Evolutionary conservation across 306 rosid genomes (phyloP).

Genomic region (Pachyrhizus erosus): DNA sequence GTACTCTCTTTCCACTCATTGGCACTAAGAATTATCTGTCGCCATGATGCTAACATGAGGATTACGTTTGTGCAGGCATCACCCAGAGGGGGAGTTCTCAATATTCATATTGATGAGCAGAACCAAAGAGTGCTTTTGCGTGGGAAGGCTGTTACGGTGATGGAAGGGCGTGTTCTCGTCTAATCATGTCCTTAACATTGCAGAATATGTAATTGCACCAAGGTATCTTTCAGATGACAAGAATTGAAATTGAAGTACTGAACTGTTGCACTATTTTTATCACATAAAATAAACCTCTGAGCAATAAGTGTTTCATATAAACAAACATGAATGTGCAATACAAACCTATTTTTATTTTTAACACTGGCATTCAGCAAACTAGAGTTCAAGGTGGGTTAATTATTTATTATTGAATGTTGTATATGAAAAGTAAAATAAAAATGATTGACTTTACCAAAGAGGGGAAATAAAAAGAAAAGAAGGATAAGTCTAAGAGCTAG

Average conservation of each 20-base stretch:
- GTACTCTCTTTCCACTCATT: not conserved
- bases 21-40: not conserved
- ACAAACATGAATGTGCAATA: not conserved
- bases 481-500: slow-evolving; percentile 46
- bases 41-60: not conserved
- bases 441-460: not conserved
- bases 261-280: not conserved
- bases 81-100: not conserved
- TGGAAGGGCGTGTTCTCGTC: not conserved
- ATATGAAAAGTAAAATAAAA: too few relatives aligned
- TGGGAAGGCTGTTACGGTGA: slow-evolving; percentile 3
- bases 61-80: not conserved
- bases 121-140: not conserved
- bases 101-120: not conserved
- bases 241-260: not conserved
- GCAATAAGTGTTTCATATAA: not conserved
- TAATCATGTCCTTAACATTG: not conserved
- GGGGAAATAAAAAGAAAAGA: not conserved
- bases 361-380: not conserved
- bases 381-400: too few relatives aligned
- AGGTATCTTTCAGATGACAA: not conserved
- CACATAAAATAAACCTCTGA: not conserved
- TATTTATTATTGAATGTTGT: too few relatives aligned
- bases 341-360: not conserved
- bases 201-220: not conserved